A percentile compares a stretch with the other conserved stretches of the same genome.
Evolutionary conservation across 176 grass and related monocot species (phyloP).

Genomic region (Musa schizocarpa): DNA sequence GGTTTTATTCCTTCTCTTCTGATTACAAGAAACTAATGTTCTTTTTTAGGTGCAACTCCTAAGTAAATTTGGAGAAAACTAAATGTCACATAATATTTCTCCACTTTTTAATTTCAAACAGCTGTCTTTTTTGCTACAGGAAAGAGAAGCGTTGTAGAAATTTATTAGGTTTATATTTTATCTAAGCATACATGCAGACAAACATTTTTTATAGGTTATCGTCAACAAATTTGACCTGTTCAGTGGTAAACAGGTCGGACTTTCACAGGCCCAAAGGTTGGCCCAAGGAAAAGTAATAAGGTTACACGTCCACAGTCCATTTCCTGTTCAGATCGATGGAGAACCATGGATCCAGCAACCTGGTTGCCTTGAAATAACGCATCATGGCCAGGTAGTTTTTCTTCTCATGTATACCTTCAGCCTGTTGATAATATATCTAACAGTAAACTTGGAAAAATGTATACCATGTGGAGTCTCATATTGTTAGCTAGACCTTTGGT

Average conservation of each 20-base stretch:
- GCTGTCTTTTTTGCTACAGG: neutral
- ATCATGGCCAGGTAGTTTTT: slow-evolving; percentile 63
- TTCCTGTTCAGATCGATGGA: slow-evolving; percentile 96
- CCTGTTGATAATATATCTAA: too few species aligned
- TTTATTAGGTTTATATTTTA: neutral
- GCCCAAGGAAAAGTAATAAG: slow-evolving; percentile 83
- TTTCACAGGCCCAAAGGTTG: slow-evolving; percentile 69
- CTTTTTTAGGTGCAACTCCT: neutral
- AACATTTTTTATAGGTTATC: neutral
- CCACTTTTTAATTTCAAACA: neutral
- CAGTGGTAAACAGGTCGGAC: slow-evolving; percentile 57
- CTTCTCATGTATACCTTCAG: neutral
- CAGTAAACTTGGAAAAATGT: too few species aligned
- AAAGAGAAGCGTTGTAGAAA: neutral
- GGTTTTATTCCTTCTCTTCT: slow-evolving; percentile 26
- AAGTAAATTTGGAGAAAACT: neutral
- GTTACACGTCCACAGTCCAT: slow-evolving; percentile 70
- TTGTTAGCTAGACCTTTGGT: neutral
- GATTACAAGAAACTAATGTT: neutral
- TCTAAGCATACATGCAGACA: too few species aligned
- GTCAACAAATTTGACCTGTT: neutral
- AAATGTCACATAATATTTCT: neutral
- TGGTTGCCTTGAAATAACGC: slow-evolving; percentile 81
- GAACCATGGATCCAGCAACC: slow-evolving; percentile 93
- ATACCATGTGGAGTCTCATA: neutral